These are phyloP conservation scores for Nakazawaea ernobii DNA, from an alignment of 805 yeast genomes.

Conservation along the genomic window DNA sequence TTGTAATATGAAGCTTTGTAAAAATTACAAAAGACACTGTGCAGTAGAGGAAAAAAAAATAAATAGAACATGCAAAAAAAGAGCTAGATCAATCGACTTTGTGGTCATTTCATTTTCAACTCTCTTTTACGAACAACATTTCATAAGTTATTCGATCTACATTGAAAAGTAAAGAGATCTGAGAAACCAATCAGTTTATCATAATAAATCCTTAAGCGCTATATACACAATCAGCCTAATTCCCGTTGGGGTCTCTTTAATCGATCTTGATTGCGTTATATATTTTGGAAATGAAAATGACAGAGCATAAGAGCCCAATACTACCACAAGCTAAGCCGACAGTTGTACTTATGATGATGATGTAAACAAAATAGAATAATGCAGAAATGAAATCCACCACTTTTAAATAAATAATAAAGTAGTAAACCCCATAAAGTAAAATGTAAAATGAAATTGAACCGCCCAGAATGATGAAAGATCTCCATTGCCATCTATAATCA, in stretches of 20 bases:
- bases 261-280: constrained; percentile 56
- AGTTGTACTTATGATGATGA: constrained; percentile 54
- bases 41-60: too few relatives aligned
- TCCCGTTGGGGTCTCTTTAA: constrained; percentile 20
- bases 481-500: constrained; percentile 80
- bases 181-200: too few relatives aligned
- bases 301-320: constrained; percentile 62
- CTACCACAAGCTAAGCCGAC: constrained; percentile 74
- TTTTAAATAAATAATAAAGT: constrained; percentile 50
- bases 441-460: constrained; percentile 69
- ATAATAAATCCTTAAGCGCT: too few relatives aligned
- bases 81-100: too few relatives aligned
- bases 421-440: constrained; percentile 61
- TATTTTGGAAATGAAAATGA: constrained; percentile 56
- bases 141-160: too few relatives aligned
- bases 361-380: constrained; percentile 66
- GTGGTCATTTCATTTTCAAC: too few relatives aligned
- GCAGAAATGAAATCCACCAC: constrained; percentile 63
- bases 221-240: not conserved
- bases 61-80: too few relatives aligned
- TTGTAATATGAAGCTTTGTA: too few relatives aligned
- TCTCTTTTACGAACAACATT: too few relatives aligned
- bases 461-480: constrained; percentile 62
- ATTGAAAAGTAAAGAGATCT: too few relatives aligned
- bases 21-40: too few relatives aligned